A percentile compares a stretch with the other conserved stretches of the same genome.
Conservation (phyloP, 2,329 filamentous ascomycete species). For the Fusarium falciforme region DNA sequence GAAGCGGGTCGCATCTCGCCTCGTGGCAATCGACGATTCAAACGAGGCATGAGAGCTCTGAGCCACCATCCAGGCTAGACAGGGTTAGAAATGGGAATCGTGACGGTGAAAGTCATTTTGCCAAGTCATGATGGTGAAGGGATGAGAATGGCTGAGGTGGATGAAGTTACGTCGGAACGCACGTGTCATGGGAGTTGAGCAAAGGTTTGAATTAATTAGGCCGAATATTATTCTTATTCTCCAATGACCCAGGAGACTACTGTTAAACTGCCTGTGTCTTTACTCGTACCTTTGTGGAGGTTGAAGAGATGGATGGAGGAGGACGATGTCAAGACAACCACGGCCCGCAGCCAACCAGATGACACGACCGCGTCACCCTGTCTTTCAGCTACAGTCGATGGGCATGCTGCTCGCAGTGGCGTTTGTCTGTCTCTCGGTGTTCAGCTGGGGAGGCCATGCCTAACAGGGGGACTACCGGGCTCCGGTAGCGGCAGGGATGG, state of each 20-base stretch:
- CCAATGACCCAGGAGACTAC: background rate
- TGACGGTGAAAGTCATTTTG: background rate
- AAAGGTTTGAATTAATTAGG: background rate
- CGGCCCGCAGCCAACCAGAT: background rate
- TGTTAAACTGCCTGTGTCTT: background rate
- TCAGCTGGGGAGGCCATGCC: background rate
- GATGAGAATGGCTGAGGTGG: background rate
- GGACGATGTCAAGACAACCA: background rate
- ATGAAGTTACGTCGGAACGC: background rate
- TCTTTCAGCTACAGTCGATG: constrained; percentile 2
- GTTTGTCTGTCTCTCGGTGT: constrained; percentile 5
- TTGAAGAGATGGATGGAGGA: background rate
- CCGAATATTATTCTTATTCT: background rate
- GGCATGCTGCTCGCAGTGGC: constrained; percentile 1
- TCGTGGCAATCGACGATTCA: constrained; percentile 2
- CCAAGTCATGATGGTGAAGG: background rate
- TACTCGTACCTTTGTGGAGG: background rate
- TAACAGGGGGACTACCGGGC: background rate
- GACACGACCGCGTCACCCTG: background rate
- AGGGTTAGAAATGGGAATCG: background rate
- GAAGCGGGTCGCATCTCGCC: constrained; percentile 1
- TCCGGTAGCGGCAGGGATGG: background rate
- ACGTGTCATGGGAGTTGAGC: background rate
- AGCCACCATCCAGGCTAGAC: background rate
- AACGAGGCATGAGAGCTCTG: background rate